Evolutionary conservation across 1,139 yeast species (phyloP), one percentile per base, ranked within the genome.

Genomic region (Debaryomyces fabryi): DNA sequence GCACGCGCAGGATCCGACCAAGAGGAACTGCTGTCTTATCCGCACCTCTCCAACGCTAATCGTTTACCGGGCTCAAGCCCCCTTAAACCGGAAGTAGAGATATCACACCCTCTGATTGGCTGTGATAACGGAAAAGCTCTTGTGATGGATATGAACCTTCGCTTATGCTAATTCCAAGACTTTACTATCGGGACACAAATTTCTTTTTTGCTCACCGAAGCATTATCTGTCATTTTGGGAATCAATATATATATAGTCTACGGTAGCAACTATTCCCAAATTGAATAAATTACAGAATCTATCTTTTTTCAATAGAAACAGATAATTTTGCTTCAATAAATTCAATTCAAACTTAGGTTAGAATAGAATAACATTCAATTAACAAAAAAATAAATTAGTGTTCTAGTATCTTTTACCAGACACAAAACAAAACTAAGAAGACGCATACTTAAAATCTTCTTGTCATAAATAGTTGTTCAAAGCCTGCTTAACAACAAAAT

Each of bases 41-140:
- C 18, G 43, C 15, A 40, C 43, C 43, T 29, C 43, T 40, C 29
- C 32, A 13, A 16, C 43, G 43, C 43, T 40, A 29, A 40, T 40
- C 37, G 43, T 25, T 40, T 40, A 40, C 43, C 43, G 43, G 39
- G 29, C 27, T 30, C 13, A 40, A 12, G 18, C 36, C 35, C 23
- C n/a, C 27, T 10, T 21, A 30, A 29, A 9, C 43, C 25, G 27
- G 30, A 29, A 9, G 1, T 7, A 6, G 18, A 6, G 5, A n/a
- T 4, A 18, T 40, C 3, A 1, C 20, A 3, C 7, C 8, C 18
- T 20, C 2, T 39, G 37, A 40, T 40, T 40, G 43, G 43, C 29
- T 30, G n/a, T 40, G 43, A 40, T 40, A 40, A 32, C 25, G 20
- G 23, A 23, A 16, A 20, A 30, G 21, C n/a, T 30, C 27, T 29